phyloP scores from a whole-genome alignment of 768 basidiomycete species.

The Rhizopogon vesiculosus region DNA sequence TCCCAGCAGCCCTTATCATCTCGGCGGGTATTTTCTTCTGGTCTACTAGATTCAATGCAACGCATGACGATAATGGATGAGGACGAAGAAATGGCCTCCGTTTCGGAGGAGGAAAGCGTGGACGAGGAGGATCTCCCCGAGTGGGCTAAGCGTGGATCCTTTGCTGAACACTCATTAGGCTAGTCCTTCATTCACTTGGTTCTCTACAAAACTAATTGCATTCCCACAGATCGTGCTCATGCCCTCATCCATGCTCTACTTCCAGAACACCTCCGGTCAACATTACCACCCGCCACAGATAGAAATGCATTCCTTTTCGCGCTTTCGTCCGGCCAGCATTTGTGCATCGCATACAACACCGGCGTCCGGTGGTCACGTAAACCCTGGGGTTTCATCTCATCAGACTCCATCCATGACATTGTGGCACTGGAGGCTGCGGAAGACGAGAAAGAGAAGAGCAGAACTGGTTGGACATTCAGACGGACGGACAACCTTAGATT shows the following conservation, averaged over 20 bases:
- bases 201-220: slow-evolving; percentile 1
- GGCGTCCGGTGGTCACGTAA: slow-evolving; percentile 76
- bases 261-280: slow-evolving; percentile 46
- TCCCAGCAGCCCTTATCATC: slow-evolving; percentile 17
- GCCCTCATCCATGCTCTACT: slow-evolving; percentile 57
- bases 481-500: slow-evolving; percentile 81
- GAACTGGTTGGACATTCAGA: slow-evolving; percentile 78
- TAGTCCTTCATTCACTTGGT: slow-evolving; percentile 17
- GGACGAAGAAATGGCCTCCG: slow-evolving; percentile 47
- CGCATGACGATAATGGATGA: slow-evolving; percentile 49
- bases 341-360: slow-evolving; percentile 78
- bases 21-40: slow-evolving; percentile 56
- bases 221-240: slow-evolving; percentile 53
- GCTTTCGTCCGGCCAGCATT: slow-evolving; percentile 72
- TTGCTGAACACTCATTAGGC: slow-evolving; percentile 58
- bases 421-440: slow-evolving; percentile 53
- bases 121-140: slow-evolving; percentile 72
- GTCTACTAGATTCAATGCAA: slow-evolving; percentile 51
- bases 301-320: slow-evolving; percentile 41
- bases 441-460: slow-evolving; percentile 36
- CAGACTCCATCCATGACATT: slow-evolving; percentile 77
- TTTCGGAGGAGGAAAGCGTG: slow-evolving; percentile 38
- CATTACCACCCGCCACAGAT: slow-evolving; percentile 30
- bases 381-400: slow-evolving; percentile 85
- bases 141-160: slow-evolving; percentile 67